These are phyloP conservation scores for Mycocentrospora acerina DNA, from an alignment of 2,329 filamentous ascomycete species.

Conservation along the genomic window DNA sequence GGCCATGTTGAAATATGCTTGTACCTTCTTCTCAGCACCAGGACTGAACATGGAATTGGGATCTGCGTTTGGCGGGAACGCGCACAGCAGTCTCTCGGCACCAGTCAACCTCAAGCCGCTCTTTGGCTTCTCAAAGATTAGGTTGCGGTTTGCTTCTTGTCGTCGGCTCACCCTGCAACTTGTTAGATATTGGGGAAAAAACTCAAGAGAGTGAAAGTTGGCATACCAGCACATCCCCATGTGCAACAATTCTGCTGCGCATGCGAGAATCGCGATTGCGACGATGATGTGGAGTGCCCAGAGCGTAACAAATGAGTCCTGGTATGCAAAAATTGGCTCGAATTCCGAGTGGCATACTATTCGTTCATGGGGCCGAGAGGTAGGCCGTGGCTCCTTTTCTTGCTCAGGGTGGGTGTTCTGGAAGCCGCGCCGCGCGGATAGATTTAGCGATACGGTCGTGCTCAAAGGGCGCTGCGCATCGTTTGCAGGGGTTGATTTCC, in stretches of 20 bases:
- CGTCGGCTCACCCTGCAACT: conserved; percentile 4
- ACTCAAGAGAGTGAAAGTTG: neutral
- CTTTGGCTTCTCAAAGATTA: neutral
- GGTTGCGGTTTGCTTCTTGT: neutral
- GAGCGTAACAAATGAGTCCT: conserved; percentile 25
- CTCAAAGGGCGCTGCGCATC: conserved; percentile 17
- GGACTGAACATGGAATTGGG: conserved; percentile 16
- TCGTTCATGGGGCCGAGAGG: conserved; percentile 8
- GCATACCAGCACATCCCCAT: conserved; percentile 22
- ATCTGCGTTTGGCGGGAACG: conserved; percentile 10
- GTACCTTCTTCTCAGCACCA: conserved; percentile 29
- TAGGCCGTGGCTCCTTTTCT: conserved; percentile 5
- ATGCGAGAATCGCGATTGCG: conserved; percentile 27
- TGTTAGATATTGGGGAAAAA: neutral
- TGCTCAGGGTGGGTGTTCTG: neutral
- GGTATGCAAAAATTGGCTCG: conserved; percentile 20
- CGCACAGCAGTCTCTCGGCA: conserved; percentile 22
- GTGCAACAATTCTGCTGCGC: conserved; percentile 28
- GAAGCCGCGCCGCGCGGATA: conserved; percentile 7
- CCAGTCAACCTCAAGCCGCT: conserved; percentile 22
- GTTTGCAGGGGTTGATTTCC: conserved; percentile 3
- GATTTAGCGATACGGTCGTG: conserved; percentile 21
- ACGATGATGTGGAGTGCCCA: conserved; percentile 30
- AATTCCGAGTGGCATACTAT: conserved; percentile 27
- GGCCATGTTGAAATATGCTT: conserved; percentile 24